Conservation (phyloP, 441 rosid genomes). For the Gossypium gossypioides region DNA sequence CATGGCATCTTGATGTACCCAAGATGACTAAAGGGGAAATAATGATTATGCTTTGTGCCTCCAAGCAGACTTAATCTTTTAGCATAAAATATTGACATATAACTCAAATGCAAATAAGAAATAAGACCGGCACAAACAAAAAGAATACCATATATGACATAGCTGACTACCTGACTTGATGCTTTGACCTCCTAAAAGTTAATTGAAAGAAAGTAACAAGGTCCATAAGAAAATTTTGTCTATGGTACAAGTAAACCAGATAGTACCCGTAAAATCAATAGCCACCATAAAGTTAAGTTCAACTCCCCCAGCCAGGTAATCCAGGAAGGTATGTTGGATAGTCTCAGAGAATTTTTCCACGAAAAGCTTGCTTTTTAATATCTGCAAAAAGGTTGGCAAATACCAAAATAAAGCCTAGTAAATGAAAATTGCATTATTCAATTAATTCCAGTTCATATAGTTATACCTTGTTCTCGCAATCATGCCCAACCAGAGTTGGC, state of each 20-base stretch:
- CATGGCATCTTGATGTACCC: neutral
- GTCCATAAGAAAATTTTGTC: neutral
- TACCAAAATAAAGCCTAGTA: neutral
- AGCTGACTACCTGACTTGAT: conserved; percentile 3
- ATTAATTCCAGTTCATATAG: conserved; percentile 13
- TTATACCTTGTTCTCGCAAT: conserved; percentile 48
- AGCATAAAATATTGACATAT: neutral
- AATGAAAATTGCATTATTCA: conserved; percentile 2
- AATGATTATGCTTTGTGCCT: neutral
- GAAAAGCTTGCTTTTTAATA: conserved; percentile 56
- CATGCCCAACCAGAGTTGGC: conserved; percentile 47
- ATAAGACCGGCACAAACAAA: conserved; percentile 10
- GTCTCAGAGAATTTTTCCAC: conserved; percentile 65
- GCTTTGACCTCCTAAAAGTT: neutral
- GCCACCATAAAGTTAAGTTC: conserved; percentile 95
- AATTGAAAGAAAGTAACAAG: neutral
- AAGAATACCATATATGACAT: neutral
- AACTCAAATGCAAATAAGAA: conserved; percentile 4
- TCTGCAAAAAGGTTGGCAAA: conserved; percentile 28
- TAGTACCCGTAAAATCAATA: conserved; percentile 81
- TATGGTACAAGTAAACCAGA: conserved; percentile 6
- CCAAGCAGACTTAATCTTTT: neutral
- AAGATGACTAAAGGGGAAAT: neutral
- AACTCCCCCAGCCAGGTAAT: conserved; percentile 70
- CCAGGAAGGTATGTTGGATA: conserved; percentile 62